Conservation (phyloP, 331 rosid genomes). For the Dryas integrifolia region DNA sequence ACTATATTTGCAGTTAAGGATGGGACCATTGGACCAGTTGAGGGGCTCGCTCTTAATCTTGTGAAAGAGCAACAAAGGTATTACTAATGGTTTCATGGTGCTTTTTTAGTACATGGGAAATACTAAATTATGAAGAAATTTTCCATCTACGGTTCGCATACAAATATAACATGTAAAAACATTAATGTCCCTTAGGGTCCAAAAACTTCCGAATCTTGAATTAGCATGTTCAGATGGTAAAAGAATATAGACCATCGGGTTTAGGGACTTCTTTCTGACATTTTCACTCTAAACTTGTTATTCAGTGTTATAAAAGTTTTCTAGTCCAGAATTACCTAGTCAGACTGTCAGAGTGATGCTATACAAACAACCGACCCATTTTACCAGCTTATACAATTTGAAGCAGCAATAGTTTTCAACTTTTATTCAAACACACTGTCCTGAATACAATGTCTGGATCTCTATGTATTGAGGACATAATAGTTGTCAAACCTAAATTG, state of each 20-base stretch:
- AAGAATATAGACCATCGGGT: background rate
- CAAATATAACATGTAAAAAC: background rate
- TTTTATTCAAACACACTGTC: background rate
- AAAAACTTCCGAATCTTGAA: background rate
- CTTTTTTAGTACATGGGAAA: background rate
- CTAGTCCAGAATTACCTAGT: background rate
- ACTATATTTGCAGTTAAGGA: conserved; percentile 64
- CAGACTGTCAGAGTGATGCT: background rate
- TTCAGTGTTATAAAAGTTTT: background rate
- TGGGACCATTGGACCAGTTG: conserved; percentile 61
- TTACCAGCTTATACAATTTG: background rate
- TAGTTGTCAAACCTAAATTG: background rate
- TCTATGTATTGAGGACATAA: background rate
- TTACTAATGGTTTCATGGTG: conserved; percentile 1
- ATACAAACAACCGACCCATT: background rate
- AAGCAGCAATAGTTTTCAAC: background rate
- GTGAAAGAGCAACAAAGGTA: conserved; percentile 78
- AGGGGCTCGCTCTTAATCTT: conserved; percentile 60
- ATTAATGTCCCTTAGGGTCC: background rate
- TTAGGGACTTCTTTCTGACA: background rate
- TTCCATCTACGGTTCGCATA: background rate
- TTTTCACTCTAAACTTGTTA: background rate
- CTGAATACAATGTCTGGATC: background rate
- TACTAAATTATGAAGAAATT: background rate
- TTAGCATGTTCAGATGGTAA: background rate